Percentiles rank a stretch among this genome's conserved stretches.
These are phyloP conservation scores for Marchantia paleacea DNA, from an alignment of 225 moss, liverwort and hornwort species.

Conservation along the genomic window DNA sequence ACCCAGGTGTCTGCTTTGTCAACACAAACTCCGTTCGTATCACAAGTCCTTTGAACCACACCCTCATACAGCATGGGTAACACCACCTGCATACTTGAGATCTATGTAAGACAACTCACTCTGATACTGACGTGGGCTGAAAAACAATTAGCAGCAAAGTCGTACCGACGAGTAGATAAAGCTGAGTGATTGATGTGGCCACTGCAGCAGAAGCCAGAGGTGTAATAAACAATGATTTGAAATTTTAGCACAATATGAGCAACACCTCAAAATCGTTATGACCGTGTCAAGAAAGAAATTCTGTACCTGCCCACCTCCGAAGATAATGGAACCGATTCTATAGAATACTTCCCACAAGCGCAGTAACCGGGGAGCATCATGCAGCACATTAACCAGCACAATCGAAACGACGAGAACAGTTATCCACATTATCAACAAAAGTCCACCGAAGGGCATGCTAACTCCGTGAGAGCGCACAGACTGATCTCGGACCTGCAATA, in stretches of 20 bases:
- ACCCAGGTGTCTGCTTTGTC: slow-evolving; percentile 45
- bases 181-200: not conserved
- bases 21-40: slow-evolving; percentile 28
- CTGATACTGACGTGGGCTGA: not conserved
- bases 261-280: not conserved
- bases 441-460: slow-evolving; percentile 34
- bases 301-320: slow-evolving; percentile 48
- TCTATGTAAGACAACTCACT: too few relatives aligned
- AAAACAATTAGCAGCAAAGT: not conserved
- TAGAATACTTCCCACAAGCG: slow-evolving; percentile 71
- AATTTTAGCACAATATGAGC: not conserved
- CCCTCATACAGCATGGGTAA: slow-evolving; percentile 55
- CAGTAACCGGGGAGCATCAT: slow-evolving; percentile 29
- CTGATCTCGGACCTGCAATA: slow-evolving; percentile 30
- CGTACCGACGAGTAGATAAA: not conserved
- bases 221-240: not conserved
- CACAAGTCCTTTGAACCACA: slow-evolving; percentile 54
- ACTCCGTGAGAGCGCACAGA: slow-evolving; percentile 51
- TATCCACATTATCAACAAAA: slow-evolving; percentile 45
- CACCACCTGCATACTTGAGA: slow-evolving; percentile 38
- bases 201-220: not conserved
- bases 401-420: slow-evolving; percentile 44
- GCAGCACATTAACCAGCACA: slow-evolving; percentile 23
- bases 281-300: too few relatives aligned
- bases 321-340: slow-evolving; percentile 57